Conservation (phyloP, 371 early-diverging fungal species). For the Blakeslea trispora region DNA sequence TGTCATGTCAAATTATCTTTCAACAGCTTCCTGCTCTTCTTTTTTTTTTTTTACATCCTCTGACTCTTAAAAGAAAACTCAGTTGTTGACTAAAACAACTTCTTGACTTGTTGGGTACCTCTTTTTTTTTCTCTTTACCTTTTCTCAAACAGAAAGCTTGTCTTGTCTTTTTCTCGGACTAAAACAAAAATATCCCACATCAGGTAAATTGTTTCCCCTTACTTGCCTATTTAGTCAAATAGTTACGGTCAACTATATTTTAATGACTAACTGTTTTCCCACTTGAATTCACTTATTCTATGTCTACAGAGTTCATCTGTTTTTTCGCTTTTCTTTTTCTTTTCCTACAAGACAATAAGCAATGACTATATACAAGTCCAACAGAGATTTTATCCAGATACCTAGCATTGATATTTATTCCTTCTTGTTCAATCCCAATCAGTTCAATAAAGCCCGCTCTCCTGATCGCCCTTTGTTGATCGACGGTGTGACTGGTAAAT, state of each 20-base stretch:
- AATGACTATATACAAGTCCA: conserved; percentile 19
- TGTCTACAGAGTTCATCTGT: no score
- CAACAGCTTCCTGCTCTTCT: no score
- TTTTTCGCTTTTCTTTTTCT: neutral
- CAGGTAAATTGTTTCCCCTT: neutral
- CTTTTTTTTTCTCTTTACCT: neutral
- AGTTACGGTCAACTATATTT: neutral
- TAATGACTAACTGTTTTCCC: neutral
- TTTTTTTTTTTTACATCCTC: neutral
- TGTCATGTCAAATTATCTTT: no score
- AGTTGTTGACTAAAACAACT: neutral
- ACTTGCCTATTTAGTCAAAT: neutral
- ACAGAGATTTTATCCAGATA: conserved; percentile 33
- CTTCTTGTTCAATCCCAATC: conserved; percentile 52
- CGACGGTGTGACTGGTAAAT: conserved; percentile 56
- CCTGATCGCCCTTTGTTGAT: conserved; percentile 49
- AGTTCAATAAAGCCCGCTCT: conserved; percentile 32
- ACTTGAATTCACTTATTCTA: neutral
- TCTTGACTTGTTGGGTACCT: neutral
- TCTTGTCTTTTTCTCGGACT: neutral
- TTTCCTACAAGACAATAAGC: neutral
- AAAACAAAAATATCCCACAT: neutral
- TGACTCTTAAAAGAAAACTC: neutral
- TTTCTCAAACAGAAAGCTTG: no score
- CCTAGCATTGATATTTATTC: conserved; percentile 69